Percentiles rank a stretch among this genome's conserved stretches.
These are phyloP conservation scores for Hypomyces perniciosus DNA, from an alignment of 2,329 filamentous ascomycete genomes.

Conservation along the genomic window DNA sequence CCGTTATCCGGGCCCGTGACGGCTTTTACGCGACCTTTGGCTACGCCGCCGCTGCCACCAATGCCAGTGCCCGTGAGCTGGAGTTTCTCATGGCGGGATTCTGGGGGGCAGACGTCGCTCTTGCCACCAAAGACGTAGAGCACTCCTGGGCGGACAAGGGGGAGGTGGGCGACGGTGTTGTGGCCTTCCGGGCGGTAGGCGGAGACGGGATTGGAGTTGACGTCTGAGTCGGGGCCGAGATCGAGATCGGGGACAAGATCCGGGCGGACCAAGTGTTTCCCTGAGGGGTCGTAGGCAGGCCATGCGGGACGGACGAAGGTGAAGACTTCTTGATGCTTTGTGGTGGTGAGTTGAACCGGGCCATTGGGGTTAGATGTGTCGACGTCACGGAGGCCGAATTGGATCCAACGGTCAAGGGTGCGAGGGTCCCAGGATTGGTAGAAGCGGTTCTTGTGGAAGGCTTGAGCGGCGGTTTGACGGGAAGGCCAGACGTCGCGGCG, in stretches of 20 bases:
- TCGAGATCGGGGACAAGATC: conserved; percentile 46
- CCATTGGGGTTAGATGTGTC: conserved; percentile 25
- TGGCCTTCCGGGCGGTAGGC: conserved; percentile 64
- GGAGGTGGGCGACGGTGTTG: conserved; percentile 50
- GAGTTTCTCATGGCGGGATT: conserved; percentile 53
- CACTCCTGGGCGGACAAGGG: conserved; percentile 55
- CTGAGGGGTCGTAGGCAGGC: conserved; percentile 34
- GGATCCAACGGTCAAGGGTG: conserved; percentile 58
- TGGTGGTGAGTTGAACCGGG: conserved; percentile 68
- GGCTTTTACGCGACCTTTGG: conserved; percentile 60
- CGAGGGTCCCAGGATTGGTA: conserved; percentile 78
- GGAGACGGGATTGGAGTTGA: conserved; percentile 36
- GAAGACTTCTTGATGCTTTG: conserved; percentile 75
- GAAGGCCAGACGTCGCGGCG: conserved; percentile 82
- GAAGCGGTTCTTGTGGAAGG: conserved; percentile 61
- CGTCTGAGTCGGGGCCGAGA: conserved; percentile 34
- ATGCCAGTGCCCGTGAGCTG: conserved; percentile 56
- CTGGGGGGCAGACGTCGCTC: conserved; percentile 50
- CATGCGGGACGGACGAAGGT: conserved; percentile 63
- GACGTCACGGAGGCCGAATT: conserved; percentile 67
- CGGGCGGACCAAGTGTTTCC: conserved; percentile 34
- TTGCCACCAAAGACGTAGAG: conserved; percentile 63
- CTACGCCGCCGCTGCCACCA: conserved; percentile 60
- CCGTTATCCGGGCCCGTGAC: conserved; percentile 60
- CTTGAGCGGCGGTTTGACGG: conserved; percentile 57